phyloP scores from a whole-genome alignment of 805 yeast species.

The Blastobotrys peoriensis region DNA sequence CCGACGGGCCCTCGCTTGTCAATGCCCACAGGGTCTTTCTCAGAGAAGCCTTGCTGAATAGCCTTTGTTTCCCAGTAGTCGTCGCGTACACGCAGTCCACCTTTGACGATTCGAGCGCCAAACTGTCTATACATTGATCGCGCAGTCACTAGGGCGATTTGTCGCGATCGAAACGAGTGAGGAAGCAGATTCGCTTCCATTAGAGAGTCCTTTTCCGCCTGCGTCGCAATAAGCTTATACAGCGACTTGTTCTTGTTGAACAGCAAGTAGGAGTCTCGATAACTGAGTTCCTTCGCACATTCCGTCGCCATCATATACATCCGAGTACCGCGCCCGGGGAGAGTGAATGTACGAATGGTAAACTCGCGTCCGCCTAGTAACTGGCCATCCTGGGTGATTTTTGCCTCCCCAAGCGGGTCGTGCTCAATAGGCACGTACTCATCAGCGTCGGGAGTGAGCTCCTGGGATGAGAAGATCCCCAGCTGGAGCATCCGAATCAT shows the following conservation, averaged over 20 bases:
- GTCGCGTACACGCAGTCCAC: slow-evolving; percentile 46
- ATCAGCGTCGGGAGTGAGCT: slow-evolving; percentile 24
- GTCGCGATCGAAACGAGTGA: slow-evolving; percentile 28
- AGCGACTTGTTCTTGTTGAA: slow-evolving; percentile 38
- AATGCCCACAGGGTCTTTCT: slow-evolving; percentile 37
- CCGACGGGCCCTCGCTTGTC: slow-evolving; percentile 18
- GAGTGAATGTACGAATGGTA: slow-evolving; percentile 36
- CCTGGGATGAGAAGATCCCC: slow-evolving; percentile 19
- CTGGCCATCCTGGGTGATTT: slow-evolving; percentile 36
- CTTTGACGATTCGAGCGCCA: slow-evolving; percentile 43
- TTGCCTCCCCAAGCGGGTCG: slow-evolving; percentile 43
- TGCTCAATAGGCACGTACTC: slow-evolving; percentile 28
- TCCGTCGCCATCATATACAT: slow-evolving; percentile 38
- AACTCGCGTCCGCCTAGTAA: slow-evolving; percentile 34
- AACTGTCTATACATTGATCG: slow-evolving; percentile 42
- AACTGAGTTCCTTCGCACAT: slow-evolving; percentile 37
- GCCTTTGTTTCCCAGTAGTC: slow-evolving; percentile 51
- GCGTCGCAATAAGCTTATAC: slow-evolving; percentile 32
- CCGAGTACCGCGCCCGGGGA: slow-evolving; percentile 35
- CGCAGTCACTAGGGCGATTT: slow-evolving; percentile 36
- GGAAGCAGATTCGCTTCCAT: slow-evolving; percentile 28
- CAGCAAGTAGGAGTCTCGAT: slow-evolving; percentile 49
- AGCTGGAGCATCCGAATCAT: slow-evolving; percentile 16
- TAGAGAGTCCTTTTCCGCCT: slow-evolving; percentile 35
- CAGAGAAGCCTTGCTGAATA: slow-evolving; percentile 38